phyloP scores from a whole-genome alignment of 1,284 basidiomycete species.

The Rhodotorula sp. region DNA sequence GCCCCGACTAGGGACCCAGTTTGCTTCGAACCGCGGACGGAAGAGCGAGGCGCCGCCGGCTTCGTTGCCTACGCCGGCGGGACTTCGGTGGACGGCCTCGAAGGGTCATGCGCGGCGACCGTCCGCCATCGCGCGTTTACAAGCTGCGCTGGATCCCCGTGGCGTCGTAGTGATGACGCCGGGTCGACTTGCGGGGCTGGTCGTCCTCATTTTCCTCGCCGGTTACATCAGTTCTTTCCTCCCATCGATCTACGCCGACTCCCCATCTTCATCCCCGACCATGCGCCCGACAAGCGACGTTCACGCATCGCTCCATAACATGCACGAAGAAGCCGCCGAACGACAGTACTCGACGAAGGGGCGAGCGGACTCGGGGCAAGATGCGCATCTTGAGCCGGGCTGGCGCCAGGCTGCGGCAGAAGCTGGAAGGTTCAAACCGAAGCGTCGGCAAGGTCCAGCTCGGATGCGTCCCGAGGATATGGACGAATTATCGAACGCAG shows the following conservation, averaged over 20 bases:
- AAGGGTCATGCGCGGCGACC: not conserved
- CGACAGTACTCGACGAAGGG: no score
- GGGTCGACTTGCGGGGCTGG: not conserved
- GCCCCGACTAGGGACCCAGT: not conserved
- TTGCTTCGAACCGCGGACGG: not conserved
- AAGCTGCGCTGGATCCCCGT: not conserved
- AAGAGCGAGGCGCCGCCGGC: not conserved
- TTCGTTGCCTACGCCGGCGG: not conserved
- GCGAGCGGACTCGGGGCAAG: no score
- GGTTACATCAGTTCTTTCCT: not conserved
- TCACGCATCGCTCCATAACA: no score
- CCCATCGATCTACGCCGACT: no score
- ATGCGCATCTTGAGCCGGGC: not conserved
- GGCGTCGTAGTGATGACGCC: not conserved
- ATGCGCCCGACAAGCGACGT: no score
- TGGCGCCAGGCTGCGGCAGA: not conserved
- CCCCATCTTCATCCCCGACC: no score
- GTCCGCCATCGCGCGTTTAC: not conserved
- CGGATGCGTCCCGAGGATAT: not conserved
- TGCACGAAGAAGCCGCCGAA: no score
- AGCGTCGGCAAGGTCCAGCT: not conserved
- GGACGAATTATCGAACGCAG: not conserved
- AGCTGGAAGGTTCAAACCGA: not conserved
- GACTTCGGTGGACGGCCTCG: not conserved
- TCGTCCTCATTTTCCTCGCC: not conserved